These are phyloP conservation scores for Citrus trifoliata DNA, from an alignment of 345 rosid genomes.

Conservation along the genomic window DNA sequence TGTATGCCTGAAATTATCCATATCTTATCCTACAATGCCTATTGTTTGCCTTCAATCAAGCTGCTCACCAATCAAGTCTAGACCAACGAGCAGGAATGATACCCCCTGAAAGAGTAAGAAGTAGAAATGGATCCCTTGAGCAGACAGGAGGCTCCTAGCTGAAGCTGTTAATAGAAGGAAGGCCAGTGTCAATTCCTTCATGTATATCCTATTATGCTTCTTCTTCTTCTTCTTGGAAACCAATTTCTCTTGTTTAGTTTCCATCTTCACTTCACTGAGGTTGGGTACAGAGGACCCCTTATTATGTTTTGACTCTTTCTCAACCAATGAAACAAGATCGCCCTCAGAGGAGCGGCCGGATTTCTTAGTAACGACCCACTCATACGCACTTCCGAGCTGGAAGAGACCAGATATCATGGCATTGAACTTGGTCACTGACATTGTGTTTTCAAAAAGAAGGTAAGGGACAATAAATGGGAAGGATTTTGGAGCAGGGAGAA, in stretches of 20 bases:
- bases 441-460: slow-evolving; percentile 94
- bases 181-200: slow-evolving; percentile 81
- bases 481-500: slow-evolving; percentile 89
- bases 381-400: slow-evolving; percentile 95
- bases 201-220: slow-evolving; percentile 83
- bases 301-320: slow-evolving; percentile 53
- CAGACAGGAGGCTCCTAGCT: slow-evolving; percentile 82
- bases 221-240: slow-evolving; percentile 43
- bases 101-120: slow-evolving; percentile 95
- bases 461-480: slow-evolving; percentile 94
- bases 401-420: slow-evolving; percentile 94
- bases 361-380: slow-evolving; percentile 95
- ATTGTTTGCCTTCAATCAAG: slow-evolving; percentile 42
- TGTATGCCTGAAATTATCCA: not conserved
- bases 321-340: slow-evolving; percentile 60
- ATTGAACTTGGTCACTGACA: slow-evolving; percentile 95
- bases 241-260: slow-evolving; percentile 39
- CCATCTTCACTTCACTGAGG: slow-evolving; percentile 47
- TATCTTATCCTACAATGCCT: slow-evolving; percentile 14
- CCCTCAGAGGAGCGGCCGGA: slow-evolving; percentile 96
- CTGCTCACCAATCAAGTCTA: slow-evolving; percentile 96
- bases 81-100: slow-evolving; percentile 89
- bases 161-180: slow-evolving; percentile 84
- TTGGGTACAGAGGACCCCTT: slow-evolving; percentile 56
- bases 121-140: slow-evolving; percentile 97